phyloP scores from a whole-genome alignment of 139 green algal species.

The Chlorella vulgaris region DNA sequence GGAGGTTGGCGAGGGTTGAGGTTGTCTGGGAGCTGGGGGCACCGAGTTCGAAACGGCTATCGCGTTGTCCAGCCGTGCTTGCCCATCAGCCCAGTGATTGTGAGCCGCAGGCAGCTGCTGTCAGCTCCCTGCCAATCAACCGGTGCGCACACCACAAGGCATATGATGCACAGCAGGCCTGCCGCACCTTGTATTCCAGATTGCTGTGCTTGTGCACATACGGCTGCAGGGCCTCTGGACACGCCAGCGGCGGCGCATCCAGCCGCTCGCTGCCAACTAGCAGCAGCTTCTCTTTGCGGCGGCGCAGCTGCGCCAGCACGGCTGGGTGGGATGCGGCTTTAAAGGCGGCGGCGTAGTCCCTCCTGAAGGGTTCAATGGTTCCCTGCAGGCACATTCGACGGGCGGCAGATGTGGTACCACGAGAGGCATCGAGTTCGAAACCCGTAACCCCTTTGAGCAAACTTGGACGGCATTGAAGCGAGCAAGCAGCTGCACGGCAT shows the following conservation, averaged over 20 bases:
- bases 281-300: neutral
- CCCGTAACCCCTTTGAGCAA: too few species aligned
- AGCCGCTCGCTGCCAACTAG: neutral
- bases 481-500: too few species aligned
- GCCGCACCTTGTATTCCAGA: neutral
- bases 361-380: neutral
- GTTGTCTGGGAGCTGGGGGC: too few species aligned
- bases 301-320: slow-evolving; percentile 12
- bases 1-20: too few species aligned
- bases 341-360: slow-evolving; percentile 10
- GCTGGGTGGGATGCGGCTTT: neutral
- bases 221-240: neutral
- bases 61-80: neutral
- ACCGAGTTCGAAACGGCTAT: too few species aligned
- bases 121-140: too few species aligned
- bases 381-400: slow-evolving; percentile 12
- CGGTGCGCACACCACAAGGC: too few species aligned
- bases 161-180: neutral
- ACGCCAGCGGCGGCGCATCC: neutral
- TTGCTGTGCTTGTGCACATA: neutral
- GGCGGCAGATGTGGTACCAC: neutral
- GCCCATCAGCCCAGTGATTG: neutral
- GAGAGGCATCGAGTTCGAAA: too few species aligned
- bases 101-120: too few species aligned
- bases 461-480: too few species aligned